phyloP scores from a whole-genome alignment of 2,329 filamentous ascomycete genomes.

The Aspergillus thermomutatus region DNA sequence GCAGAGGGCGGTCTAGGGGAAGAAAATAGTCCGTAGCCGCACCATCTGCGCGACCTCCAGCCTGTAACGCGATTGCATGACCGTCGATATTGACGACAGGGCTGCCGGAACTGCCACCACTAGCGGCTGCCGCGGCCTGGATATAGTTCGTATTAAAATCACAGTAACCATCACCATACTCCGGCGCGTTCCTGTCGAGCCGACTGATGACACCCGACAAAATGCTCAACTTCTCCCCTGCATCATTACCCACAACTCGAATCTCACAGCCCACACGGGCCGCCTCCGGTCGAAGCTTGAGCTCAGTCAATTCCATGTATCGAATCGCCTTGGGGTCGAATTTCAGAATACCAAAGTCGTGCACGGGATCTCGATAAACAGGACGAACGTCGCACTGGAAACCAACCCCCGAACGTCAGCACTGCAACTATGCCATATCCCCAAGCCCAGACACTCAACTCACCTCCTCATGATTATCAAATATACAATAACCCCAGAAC shows the following conservation, averaged over 20 bases:
- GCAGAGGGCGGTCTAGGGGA: constrained; percentile 82
- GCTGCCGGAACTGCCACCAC: constrained; percentile 95
- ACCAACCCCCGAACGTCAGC: constrained; percentile 1
- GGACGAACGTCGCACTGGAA: constrained; percentile 85
- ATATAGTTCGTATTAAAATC: constrained; percentile 98
- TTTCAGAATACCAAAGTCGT: constrained; percentile 95
- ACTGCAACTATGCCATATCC: neutral
- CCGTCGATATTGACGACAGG: constrained; percentile 96
- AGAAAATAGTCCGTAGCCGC: constrained; percentile 98
- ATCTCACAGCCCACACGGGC: constrained; percentile 90
- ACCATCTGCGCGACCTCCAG: constrained; percentile 87
- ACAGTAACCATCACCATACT: constrained; percentile 96
- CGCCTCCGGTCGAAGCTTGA: constrained; percentile 78
- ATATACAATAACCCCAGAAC: constrained; percentile 97
- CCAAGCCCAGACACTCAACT: constrained; percentile 10
- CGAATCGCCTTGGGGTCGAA: constrained; percentile 96
- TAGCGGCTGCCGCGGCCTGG: constrained; percentile 93
- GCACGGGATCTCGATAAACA: constrained; percentile 95
- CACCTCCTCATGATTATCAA: constrained; percentile 92
- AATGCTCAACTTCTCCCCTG: constrained; percentile 96
- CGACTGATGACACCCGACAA: constrained; percentile 95
- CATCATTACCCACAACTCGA: constrained; percentile 95
- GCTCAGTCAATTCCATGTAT: constrained; percentile 85
- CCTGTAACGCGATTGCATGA: constrained; percentile 86
- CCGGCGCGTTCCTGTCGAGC: constrained; percentile 91